Percentiles rank a stretch among this genome's conserved stretches.
Conservation (phyloP, 228 moss, liverwort and hornwort species). For the Sphagnum magellanicum region DNA sequence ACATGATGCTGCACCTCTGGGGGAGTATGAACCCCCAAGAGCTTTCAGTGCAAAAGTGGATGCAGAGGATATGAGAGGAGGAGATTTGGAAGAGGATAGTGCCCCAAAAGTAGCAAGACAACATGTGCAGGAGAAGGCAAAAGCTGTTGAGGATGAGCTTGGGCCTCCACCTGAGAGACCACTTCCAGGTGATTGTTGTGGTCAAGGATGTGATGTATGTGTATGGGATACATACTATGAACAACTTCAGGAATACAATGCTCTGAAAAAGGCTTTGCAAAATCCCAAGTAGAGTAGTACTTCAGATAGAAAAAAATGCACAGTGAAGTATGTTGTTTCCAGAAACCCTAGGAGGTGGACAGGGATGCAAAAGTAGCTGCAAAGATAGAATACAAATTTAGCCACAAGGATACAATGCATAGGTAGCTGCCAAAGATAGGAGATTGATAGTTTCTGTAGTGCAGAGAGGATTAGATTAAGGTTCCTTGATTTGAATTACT, state of each 20-base stretch:
- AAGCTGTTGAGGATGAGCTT: constrained; percentile 48
- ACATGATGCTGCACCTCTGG: not conserved
- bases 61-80: constrained; percentile 5
- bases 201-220: constrained; percentile 79
- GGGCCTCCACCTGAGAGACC: constrained; percentile 92
- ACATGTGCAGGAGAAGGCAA: constrained; percentile 18
- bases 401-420: too few relatives aligned
- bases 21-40: not conserved
- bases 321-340: too few relatives aligned
- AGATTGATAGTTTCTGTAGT: too few relatives aligned
- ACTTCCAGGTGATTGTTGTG: constrained; percentile 84
- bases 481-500: too few relatives aligned
- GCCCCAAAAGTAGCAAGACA: constrained; percentile 10
- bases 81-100: constrained; percentile 6
- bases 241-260: constrained; percentile 64
- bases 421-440: too few relatives aligned
- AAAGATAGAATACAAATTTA: too few relatives aligned
- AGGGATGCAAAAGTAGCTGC: too few relatives aligned
- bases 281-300: constrained; percentile 21
- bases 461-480: too few relatives aligned
- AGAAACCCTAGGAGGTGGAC: too few relatives aligned
- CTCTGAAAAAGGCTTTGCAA: constrained; percentile 43
- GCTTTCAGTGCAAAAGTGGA: not conserved
- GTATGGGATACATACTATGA: constrained; percentile 95
- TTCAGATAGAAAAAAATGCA: not conserved